Evolutionary conservation across 1,139 yeast species (phyloP).

Genomic region (Scheffersomyces cryptocercus): DNA sequence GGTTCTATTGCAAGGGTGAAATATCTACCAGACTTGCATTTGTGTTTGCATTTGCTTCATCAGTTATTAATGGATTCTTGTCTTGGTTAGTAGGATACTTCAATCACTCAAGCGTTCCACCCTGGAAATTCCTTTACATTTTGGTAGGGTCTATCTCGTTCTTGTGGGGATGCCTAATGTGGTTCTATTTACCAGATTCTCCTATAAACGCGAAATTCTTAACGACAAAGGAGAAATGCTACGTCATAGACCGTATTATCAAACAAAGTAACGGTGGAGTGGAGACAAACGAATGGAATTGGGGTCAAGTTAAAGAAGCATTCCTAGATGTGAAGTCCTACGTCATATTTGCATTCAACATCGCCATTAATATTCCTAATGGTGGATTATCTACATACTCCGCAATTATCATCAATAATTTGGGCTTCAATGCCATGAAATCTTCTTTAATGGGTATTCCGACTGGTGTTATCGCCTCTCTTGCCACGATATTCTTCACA

Average conservation of each 20-base stretch:
- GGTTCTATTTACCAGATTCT: slow-evolving; percentile 35
- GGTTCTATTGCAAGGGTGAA: slow-evolving; percentile 28
- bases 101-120: slow-evolving; percentile 21
- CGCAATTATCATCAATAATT: slow-evolving; percentile 17
- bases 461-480: slow-evolving; percentile 23
- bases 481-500: slow-evolving; percentile 18
- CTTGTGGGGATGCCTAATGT: slow-evolving; percentile 23
- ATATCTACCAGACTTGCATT: slow-evolving; percentile 27
- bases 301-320: slow-evolving; percentile 26
- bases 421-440: slow-evolving; percentile 21
- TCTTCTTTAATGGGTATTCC: slow-evolving; percentile 26
- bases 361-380: slow-evolving; percentile 37
- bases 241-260: slow-evolving; percentile 30
- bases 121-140: slow-evolving; percentile 33
- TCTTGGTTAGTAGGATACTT: slow-evolving; percentile 32
- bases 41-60: slow-evolving; percentile 29
- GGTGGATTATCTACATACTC: slow-evolving; percentile 41
- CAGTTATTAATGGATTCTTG: slow-evolving; percentile 31
- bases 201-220: slow-evolving; percentile 44
- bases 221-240: slow-evolving; percentile 23
- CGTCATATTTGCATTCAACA: slow-evolving; percentile 30
- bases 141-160: slow-evolving; percentile 33
- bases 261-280: slow-evolving; percentile 29
- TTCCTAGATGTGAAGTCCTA: slow-evolving; percentile 23
- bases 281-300: slow-evolving; percentile 21